A percentile compares a stretch with the other conserved stretches of the same genome.
Conservation (phyloP, 169 alveolate genomes). For the Theileria orientalis region DNA sequence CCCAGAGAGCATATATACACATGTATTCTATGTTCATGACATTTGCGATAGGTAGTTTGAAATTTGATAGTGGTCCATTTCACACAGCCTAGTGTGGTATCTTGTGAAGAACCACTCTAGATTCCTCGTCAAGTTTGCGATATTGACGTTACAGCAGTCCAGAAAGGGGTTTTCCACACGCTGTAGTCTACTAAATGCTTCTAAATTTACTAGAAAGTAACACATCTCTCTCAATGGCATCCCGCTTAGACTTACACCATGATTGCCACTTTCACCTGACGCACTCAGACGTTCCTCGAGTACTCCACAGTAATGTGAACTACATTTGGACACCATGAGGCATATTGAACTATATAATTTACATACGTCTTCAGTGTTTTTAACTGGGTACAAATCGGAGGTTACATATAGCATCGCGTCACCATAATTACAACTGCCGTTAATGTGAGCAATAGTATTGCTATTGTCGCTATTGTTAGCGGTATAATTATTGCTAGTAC, state of each 20-base stretch:
- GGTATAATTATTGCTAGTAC: no score
- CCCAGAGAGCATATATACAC: no score
- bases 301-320: neutral
- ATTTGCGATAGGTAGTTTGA: neutral
- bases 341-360: neutral
- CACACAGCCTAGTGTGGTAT: neutral
- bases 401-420: no score
- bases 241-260: neutral
- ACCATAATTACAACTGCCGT: no score
- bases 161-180: neutral
- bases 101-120: neutral
- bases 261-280: no score
- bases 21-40: neutral
- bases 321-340: neutral
- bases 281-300: neutral
- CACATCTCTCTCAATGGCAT: neutral
- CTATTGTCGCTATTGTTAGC: no score
- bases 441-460: no score
- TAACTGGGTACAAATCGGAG: no score
- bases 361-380: no score
- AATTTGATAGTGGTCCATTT: neutral
- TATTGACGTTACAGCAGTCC: neutral
- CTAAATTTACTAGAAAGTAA: neutral
- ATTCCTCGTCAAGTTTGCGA: neutral
- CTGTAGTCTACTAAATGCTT: neutral